Conservation (phyloP, 495 filamentous ascomycete species). For the Daldinia concentrica region DNA sequence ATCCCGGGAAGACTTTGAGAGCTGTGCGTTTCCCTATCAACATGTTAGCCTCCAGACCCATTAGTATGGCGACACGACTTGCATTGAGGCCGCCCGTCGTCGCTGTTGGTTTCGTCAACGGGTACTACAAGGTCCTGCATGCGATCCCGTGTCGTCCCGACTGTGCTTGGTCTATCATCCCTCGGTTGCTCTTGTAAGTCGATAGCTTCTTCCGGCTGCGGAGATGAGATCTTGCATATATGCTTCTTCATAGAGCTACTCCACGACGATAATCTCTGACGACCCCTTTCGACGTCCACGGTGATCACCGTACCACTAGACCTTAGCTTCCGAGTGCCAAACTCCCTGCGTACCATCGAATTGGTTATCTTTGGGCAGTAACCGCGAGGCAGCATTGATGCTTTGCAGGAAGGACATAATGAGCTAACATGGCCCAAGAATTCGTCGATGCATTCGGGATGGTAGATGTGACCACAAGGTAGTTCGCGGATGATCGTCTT, state of each 20-base stretch:
- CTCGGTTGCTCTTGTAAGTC: slow-evolving; percentile 37
- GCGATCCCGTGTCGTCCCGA: slow-evolving; percentile 33
- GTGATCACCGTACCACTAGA: slow-evolving; percentile 35
- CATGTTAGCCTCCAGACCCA: slow-evolving; percentile 16
- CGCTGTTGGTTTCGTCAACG: slow-evolving; percentile 47
- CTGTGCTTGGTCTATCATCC: slow-evolving; percentile 16
- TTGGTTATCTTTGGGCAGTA: slow-evolving; percentile 81
- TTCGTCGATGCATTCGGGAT: slow-evolving; percentile 85
- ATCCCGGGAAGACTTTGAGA: slow-evolving; percentile 39
- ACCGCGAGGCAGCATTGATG: slow-evolving; percentile 71
- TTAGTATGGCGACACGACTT: slow-evolving; percentile 14
- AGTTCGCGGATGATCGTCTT: slow-evolving; percentile 80
- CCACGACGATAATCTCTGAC: slow-evolving; percentile 37
- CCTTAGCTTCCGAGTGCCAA: slow-evolving; percentile 60
- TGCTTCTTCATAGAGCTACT: slow-evolving; percentile 40
- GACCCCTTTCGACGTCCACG: slow-evolving; percentile 37
- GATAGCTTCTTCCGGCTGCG: slow-evolving; percentile 34
- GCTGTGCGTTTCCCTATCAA: slow-evolving; percentile 39
- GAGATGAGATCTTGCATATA: slow-evolving; percentile 31
- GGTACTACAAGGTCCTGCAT: slow-evolving; percentile 45
- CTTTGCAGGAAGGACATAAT: slow-evolving; percentile 89
- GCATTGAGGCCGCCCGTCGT: slow-evolving; percentile 47
- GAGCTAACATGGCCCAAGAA: slow-evolving; percentile 76
- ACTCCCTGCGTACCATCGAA: slow-evolving; percentile 79
- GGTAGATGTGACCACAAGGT: slow-evolving; percentile 90